Conservation (phyloP, 1,284 basidiomycete species). For the Naganishia cerealis region DNA sequence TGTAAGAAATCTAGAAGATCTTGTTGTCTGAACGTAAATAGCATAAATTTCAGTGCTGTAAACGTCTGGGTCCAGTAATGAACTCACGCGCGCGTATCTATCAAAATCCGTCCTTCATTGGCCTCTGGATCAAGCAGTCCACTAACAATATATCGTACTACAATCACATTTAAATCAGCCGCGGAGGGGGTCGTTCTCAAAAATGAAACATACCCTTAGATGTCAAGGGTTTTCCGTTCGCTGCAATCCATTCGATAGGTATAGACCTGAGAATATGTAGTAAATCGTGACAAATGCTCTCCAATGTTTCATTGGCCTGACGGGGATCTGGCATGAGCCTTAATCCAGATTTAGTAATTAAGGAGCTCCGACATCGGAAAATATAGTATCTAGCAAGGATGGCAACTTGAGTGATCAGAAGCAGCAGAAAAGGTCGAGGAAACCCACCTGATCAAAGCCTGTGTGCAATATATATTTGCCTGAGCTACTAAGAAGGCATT, state of each 20-base stretch:
- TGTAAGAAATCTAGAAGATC: slow-evolving; percentile 31
- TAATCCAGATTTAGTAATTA: slow-evolving; percentile 21
- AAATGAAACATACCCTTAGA: slow-evolving; percentile 16
- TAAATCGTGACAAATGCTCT: slow-evolving; percentile 28
- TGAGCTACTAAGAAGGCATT: slow-evolving; percentile 74
- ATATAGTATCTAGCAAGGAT: slow-evolving; percentile 16
- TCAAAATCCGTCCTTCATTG: slow-evolving; percentile 24
- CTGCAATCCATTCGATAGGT: slow-evolving; percentile 33
- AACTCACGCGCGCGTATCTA: slow-evolving; percentile 24
- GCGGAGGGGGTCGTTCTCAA: not conserved
- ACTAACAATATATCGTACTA: slow-evolving; percentile 31
- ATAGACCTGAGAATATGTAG: slow-evolving; percentile 25
- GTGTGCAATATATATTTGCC: slow-evolving; percentile 81
- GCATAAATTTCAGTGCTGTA: not conserved
- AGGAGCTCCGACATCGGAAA: slow-evolving; percentile 27
- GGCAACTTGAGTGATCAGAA: not conserved
- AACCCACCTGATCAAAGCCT: slow-evolving; percentile 57
- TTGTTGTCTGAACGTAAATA: slow-evolving; percentile 7
- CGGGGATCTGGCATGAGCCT: slow-evolving; percentile 18
- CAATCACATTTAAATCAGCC: not conserved
- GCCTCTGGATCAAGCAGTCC: slow-evolving; percentile 26
- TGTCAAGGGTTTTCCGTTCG: slow-evolving; percentile 27
- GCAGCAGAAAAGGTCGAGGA: not conserved
- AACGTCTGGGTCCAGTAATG: not conserved
- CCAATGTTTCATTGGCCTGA: slow-evolving; percentile 22